Conservation (phyloP, 305 asterid genomes). For the Salvia sclarea region DNA sequence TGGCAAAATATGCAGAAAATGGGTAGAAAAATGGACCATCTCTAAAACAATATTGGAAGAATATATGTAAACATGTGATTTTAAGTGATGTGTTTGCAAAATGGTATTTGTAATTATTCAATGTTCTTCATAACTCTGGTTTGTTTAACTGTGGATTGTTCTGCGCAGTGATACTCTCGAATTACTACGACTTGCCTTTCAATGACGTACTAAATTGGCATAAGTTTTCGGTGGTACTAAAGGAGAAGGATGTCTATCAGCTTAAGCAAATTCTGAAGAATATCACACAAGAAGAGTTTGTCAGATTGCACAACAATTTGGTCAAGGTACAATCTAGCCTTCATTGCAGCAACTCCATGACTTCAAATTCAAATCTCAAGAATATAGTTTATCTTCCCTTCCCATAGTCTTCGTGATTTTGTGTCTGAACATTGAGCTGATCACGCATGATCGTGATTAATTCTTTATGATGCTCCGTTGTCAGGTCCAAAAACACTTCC, state of each 20-base stretch:
- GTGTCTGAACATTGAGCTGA: neutral
- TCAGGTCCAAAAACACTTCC: conserved; percentile 93
- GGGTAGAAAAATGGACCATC: too few species aligned
- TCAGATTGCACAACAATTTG: conserved; percentile 73
- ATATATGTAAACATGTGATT: neutral
- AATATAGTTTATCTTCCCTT: neutral
- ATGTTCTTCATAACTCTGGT: conserved; percentile 10
- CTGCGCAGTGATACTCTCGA: conserved; percentile 85
- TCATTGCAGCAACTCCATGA: neutral
- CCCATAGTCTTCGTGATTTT: neutral
- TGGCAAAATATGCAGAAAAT: neutral
- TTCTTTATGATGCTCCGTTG: conserved; percentile 13
- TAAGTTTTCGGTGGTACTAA: conserved; percentile 70
- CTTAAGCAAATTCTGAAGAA: conserved; percentile 87
- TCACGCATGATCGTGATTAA: neutral
- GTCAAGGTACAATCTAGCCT: conserved; percentile 60
- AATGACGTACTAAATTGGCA: conserved; percentile 83
- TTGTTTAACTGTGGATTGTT: conserved; percentile 29
- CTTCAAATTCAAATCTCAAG: neutral
- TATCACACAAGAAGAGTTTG: conserved; percentile 68
- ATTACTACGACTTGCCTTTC: conserved; percentile 94
- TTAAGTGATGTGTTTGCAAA: neutral
- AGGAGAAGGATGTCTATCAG: conserved; percentile 87
- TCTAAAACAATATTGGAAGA: neutral
- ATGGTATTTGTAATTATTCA: neutral